These are phyloP conservation scores for Skeletonema menzelii DNA, from an alignment of 108 stramenopile species.

Conservation along the genomic window DNA sequence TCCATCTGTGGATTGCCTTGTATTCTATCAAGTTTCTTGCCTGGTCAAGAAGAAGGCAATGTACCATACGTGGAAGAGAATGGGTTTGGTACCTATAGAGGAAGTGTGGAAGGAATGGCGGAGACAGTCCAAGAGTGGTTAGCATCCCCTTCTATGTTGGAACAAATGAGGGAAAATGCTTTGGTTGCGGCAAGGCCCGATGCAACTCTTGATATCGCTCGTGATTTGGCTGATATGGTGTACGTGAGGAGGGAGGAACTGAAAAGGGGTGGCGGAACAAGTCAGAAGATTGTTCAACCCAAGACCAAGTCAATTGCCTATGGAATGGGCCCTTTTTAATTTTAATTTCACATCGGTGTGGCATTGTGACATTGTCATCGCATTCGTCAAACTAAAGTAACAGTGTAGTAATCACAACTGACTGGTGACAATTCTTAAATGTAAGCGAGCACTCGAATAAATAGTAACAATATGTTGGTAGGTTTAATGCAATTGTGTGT, in stretches of 20 bases:
- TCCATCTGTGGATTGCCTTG: conserved; percentile 92
- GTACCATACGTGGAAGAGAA: conserved; percentile 87
- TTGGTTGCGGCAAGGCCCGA: conserved; percentile 74
- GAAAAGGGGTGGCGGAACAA: conserved; percentile 5
- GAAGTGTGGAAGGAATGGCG: conserved; percentile 77
- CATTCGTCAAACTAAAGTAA: background rate
- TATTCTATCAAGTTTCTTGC: conserved; percentile 89
- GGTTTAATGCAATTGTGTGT: background rate
- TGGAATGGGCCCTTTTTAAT: background rate
- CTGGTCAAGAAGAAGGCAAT: conserved; percentile 97
- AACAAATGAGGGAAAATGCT: conserved; percentile 69
- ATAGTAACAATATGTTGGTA: too few relatives aligned
- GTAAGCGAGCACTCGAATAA: too few relatives aligned
- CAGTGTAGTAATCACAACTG: too few relatives aligned
- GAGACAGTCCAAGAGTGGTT: conserved; percentile 84
- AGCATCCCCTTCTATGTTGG: conserved; percentile 42
- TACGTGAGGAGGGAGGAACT: conserved; percentile 38
- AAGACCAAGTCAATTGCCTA: background rate
- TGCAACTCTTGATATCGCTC: conserved; percentile 87
- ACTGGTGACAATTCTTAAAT: too few relatives aligned
- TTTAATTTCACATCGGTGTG: too few relatives aligned
- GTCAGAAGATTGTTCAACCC: background rate
- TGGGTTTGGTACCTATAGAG: conserved; percentile 89
- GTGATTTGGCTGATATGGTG: conserved; percentile 79
- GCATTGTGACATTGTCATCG: background rate